phyloP scores from a whole-genome alignment of 1,284 basidiomycete genomes.

The Coniophora puteana region DNA sequence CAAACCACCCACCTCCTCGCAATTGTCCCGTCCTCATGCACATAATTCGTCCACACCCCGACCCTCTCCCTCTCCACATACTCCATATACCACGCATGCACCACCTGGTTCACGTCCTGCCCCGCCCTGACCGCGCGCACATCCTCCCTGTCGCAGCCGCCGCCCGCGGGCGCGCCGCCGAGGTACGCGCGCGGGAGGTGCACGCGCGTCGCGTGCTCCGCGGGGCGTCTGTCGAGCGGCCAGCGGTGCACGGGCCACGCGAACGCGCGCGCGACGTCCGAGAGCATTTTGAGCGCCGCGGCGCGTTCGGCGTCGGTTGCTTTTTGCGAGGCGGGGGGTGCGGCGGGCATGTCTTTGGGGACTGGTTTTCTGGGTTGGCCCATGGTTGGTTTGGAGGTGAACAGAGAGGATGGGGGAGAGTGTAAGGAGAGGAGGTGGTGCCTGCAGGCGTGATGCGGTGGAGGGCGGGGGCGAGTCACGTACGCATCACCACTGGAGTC shows the following conservation, averaged over 20 bases:
- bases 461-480: too few species aligned
- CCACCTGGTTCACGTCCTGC: constrained; percentile 36
- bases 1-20: constrained; percentile 27
- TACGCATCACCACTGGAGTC: too few species aligned
- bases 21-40: constrained; percentile 31
- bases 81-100: constrained; percentile 33
- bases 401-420: neutral
- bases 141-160: too few species aligned
- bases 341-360: too few species aligned
- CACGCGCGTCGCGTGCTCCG: constrained; percentile 24
- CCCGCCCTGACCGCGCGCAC: constrained; percentile 27
- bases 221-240: constrained; percentile 28
- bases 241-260: constrained; percentile 34
- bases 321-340: constrained; percentile 2
- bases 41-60: constrained; percentile 31
- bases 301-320: constrained; percentile 14
- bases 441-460: too few species aligned
- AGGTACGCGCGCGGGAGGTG: constrained; percentile 39
- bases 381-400: neutral
- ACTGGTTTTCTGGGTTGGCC: constrained; percentile 3
- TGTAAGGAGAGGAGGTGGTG: neutral
- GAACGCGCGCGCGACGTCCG: constrained; percentile 24
- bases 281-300: constrained; percentile 22
- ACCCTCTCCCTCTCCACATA: constrained; percentile 14
- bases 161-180: too few species aligned